Evolutionary conservation across 1,284 basidiomycete species (phyloP), one percentile per base, ranked within the genome.

Genomic region (Mycena sp.): DNA sequence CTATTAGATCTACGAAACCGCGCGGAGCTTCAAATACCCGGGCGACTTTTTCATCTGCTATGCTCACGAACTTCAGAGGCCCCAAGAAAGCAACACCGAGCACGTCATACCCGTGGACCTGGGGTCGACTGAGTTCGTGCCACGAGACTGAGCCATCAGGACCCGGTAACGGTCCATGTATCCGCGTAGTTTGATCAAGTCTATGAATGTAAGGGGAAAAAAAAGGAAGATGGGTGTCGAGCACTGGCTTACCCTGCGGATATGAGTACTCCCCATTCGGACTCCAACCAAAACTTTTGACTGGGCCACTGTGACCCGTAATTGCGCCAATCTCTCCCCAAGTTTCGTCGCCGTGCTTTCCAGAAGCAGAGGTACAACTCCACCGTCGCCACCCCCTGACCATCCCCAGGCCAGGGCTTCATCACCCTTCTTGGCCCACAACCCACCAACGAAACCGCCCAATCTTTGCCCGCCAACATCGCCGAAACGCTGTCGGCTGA

Each of bases 81-180:
- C 85, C 83, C 44, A 98, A 83, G 76, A 95, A 95, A 2, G 85
- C 86, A 2, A 86, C 89, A 63, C 90, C 90, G n/a, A 95, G 82
- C 45, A 98, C 81, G 72, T 98, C 95, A 75, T 98, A 98, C 6
- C 96, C 96, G 76, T 99, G 96, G 19, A 97, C 89, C 76, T 99
- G 96, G 25, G 96, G 96, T 17, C 96, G 88, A 28, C 87, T 87
- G 29, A 98, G 81, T 74, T 98, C 96, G 69, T 94, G 92, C 96
- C 96, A 98, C 2, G 77, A 71, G n/a, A 67, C 30, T 4, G 61
- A 61, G 29, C 73, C 68, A 7, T 64, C 45, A 52, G 69, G 68
- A 67, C 78, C 40, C 10, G 71, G 72, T 29, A 80, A 70, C 23
- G 83, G 80, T 0, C 87, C 94, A 72, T 97, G 94, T 65, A 98